Conservation (phyloP, 2,329 filamentous ascomycete genomes). For the Fusarium nanum region DNA sequence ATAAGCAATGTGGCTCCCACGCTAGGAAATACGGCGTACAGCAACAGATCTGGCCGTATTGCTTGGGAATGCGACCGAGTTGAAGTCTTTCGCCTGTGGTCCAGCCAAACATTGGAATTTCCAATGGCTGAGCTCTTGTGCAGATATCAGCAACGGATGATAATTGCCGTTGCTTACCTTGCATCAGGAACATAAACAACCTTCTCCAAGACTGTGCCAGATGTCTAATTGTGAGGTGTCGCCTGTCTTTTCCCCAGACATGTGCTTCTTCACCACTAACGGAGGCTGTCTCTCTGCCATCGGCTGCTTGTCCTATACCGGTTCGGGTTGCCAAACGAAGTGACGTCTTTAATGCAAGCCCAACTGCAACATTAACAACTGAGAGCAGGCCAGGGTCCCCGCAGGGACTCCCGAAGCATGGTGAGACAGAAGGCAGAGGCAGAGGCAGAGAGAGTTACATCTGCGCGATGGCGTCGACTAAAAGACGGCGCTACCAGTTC, state of each 20-base stretch:
- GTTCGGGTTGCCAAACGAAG: slow-evolving; percentile 43
- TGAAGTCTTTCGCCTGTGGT: background rate
- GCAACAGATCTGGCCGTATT: slow-evolving; percentile 21
- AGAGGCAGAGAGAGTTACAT: slow-evolving; percentile 22
- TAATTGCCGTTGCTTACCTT: slow-evolving; percentile 24
- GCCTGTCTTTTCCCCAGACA: slow-evolving; percentile 16
- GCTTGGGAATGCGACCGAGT: slow-evolving; percentile 30
- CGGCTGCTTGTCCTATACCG: slow-evolving; percentile 17
- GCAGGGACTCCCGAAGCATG: slow-evolving; percentile 45
- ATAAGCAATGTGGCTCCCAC: slow-evolving; percentile 41
- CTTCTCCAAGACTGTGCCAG: slow-evolving; percentile 25
- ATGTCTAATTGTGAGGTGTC: slow-evolving; percentile 3
- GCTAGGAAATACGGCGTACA: slow-evolving; percentile 38
- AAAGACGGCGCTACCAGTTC: slow-evolving; percentile 20
- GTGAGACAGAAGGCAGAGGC: slow-evolving; percentile 46
- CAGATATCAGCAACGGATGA: slow-evolving; percentile 17
- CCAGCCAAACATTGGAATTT: background rate
- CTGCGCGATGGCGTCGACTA: slow-evolving; percentile 43
- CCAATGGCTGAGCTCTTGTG: slow-evolving; percentile 2
- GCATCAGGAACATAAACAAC: slow-evolving; percentile 12
- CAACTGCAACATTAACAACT: slow-evolving; percentile 21
- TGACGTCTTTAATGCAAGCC: slow-evolving; percentile 45
- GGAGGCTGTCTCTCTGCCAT: slow-evolving; percentile 19
- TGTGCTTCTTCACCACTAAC: slow-evolving; percentile 10
- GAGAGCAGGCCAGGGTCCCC: slow-evolving; percentile 32